Conservation (phyloP, 139 green algal species). For the Chlorella sp. region DNA sequence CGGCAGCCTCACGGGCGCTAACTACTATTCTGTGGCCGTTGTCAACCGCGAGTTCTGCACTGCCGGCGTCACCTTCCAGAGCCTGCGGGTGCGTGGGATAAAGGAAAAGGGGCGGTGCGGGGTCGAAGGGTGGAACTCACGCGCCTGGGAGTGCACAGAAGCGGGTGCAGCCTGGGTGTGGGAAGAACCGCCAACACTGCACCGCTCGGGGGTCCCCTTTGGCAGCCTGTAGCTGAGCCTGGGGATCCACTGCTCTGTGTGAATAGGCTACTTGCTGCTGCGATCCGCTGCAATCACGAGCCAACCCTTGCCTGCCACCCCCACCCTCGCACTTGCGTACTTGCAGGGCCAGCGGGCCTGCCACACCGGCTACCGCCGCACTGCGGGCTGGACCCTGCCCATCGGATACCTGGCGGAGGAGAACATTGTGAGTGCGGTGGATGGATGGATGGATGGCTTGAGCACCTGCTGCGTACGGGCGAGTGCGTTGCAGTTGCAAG, state of each 20-base stretch:
- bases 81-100: constrained; percentile 19
- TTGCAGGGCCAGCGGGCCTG: constrained; percentile 44
- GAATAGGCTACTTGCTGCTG: no score
- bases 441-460: no score
- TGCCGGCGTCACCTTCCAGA: constrained; percentile 8
- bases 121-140: no score
- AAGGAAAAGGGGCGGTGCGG: no score
- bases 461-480: no score
- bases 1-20: neutral
- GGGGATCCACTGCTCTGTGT: no score
- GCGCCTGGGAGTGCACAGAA: no score
- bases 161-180: no score
- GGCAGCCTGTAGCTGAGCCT: no score
- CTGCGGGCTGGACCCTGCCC: constrained; percentile 46
- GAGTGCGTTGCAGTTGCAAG: no score
- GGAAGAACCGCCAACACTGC: no score
- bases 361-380: constrained; percentile 60
- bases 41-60: constrained; percentile 29
- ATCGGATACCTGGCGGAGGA: constrained; percentile 30
- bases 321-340: neutral
- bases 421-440: neutral
- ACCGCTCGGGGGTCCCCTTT: no score
- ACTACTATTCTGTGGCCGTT: constrained; percentile 44
- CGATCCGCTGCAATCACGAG: neutral
- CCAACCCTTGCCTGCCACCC: neutral